Percentiles rank a stretch among this genome's conserved stretches.
phyloP scores from a whole-genome alignment of 2,329 filamentous ascomycete genomes.

The Venturia nashicola region DNA sequence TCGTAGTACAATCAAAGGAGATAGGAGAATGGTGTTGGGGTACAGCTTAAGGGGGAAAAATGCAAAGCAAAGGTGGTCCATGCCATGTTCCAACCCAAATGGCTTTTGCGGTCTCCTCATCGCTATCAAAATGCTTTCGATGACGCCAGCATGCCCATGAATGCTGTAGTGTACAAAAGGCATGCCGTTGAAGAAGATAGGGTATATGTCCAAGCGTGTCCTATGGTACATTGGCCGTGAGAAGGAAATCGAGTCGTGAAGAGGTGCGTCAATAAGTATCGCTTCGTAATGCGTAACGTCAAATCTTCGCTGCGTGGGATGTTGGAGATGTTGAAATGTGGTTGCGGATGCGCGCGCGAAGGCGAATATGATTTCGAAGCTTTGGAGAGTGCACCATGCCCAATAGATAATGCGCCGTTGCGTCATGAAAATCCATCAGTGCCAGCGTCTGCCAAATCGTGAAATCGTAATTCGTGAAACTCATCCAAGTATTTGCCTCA shows the following conservation, averaged over 20 bases:
- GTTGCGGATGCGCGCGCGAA: not conserved
- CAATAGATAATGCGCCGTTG: not conserved
- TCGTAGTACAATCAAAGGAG: conserved; percentile 3
- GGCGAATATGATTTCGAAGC: not conserved
- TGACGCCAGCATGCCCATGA: not conserved
- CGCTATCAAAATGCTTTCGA: not conserved
- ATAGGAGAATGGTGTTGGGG: not conserved
- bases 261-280: not conserved
- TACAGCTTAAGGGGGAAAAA: not conserved
- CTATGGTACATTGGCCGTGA: conserved; percentile 5
- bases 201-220: not conserved
- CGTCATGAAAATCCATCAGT: not conserved
- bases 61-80: not conserved
- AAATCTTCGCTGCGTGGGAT: not conserved
- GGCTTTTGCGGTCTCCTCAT: not conserved
- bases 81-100: not conserved
- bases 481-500: not conserved
- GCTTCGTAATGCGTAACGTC: not conserved
- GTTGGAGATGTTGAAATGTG: not conserved
- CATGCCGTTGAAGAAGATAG: not conserved
- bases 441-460: not conserved
- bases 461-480: not conserved
- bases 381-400: not conserved
- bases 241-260: not conserved
- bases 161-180: conserved; percentile 3